Conservation (phyloP, 106 monocot species). For the Phalaenopsis equestris region DNA sequence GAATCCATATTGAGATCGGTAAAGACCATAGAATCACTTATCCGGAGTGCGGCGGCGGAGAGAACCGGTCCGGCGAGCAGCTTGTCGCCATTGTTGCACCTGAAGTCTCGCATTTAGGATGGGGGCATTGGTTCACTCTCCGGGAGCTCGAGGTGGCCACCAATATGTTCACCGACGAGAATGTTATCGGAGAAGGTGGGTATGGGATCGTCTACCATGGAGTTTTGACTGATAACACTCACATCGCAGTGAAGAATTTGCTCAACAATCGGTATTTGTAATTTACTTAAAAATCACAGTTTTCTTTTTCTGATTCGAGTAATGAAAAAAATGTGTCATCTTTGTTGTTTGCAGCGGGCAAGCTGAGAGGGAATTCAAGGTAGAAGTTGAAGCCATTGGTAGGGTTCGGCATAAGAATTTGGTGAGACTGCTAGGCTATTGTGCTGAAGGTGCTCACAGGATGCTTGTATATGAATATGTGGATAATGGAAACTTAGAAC, state of each 20-base stretch:
- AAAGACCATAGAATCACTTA: constrained; percentile 68
- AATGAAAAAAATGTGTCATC: background rate
- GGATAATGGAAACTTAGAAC: constrained; percentile 88
- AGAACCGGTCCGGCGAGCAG: constrained; percentile 11
- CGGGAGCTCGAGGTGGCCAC: constrained; percentile 83
- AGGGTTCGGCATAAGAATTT: constrained; percentile 79
- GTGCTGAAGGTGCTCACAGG: constrained; percentile 84
- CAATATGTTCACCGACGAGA: constrained; percentile 62
- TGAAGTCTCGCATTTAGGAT: constrained; percentile 82
- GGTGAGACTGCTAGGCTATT: constrained; percentile 71
- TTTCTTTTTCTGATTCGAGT: background rate
- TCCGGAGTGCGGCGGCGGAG: constrained; percentile 30
- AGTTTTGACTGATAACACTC: constrained; percentile 44
- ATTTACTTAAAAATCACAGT: background rate
- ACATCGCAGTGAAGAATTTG: constrained; percentile 89
- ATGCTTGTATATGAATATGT: constrained; percentile 93
- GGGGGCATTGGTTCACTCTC: constrained; percentile 94
- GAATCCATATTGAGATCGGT: constrained; percentile 54
- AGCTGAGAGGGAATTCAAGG: constrained; percentile 83
- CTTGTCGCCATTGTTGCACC: constrained; percentile 21
- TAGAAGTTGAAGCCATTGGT: constrained; percentile 81
- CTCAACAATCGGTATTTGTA: constrained; percentile 72
- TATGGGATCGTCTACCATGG: constrained; percentile 95
- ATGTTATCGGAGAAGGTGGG: constrained; percentile 84
- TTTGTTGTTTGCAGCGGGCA: constrained; percentile 42